Conservation (phyloP, 768 basidiomycete species). For the Asterophora lycoperdoides region DNA sequence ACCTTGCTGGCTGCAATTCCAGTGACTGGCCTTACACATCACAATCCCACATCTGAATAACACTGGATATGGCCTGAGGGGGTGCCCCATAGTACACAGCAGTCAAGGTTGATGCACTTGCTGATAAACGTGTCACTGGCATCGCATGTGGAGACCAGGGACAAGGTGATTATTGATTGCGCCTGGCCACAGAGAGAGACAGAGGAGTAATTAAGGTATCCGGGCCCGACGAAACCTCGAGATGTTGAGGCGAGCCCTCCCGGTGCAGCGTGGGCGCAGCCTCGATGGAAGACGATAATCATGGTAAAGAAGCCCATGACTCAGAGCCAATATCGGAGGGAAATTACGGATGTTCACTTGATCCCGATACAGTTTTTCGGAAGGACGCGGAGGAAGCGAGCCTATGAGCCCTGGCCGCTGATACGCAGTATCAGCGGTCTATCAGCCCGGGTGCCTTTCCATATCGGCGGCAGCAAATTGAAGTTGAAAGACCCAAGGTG, state of each 20-base stretch:
- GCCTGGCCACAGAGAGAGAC: constrained; percentile 2
- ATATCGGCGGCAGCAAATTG: no score
- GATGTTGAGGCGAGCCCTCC: background rate
- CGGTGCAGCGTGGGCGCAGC: no score
- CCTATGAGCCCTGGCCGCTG: no score
- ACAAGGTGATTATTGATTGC: constrained; percentile 1
- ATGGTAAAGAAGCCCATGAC: background rate
- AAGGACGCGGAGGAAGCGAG: no score
- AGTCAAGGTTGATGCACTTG: background rate
- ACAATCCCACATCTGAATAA: background rate
- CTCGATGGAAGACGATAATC: background rate
- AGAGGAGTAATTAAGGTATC: background rate
- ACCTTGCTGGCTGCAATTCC: background rate
- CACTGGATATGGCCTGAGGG: constrained; percentile 2
- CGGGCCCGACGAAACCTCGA: background rate
- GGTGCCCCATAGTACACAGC: background rate
- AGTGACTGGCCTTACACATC: no score
- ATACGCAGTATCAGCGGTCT: no score
- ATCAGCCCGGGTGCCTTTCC: no score
- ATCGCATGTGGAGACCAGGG: background rate
- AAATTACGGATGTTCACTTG: no score
- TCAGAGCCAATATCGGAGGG: background rate
- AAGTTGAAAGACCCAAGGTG: no score
- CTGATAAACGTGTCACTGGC: no score
- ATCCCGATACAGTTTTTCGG: no score